Evolutionary conservation across 2,329 filamentous ascomycete genomes (phyloP).

Genomic region (Cladophialophora bantiana): DNA sequence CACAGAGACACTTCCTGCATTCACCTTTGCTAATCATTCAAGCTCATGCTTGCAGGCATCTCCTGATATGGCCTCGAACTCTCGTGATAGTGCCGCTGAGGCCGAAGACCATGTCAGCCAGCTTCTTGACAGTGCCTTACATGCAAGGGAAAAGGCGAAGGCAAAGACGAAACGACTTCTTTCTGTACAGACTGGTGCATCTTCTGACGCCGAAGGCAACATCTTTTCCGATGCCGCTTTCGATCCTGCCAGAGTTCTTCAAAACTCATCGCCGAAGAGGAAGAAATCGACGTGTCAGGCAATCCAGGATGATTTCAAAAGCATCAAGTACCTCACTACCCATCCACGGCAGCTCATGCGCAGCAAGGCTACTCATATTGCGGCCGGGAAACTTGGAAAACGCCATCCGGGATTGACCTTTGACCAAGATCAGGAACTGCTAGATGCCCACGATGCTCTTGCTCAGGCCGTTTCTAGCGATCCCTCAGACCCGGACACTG

Average conservation of each 20-base stretch:
- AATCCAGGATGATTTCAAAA: conserved; percentile 36
- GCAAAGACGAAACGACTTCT: conserved; percentile 28
- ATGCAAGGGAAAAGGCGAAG: conserved; percentile 31
- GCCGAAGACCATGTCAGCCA: conserved; percentile 26
- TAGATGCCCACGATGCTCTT: conserved; percentile 46
- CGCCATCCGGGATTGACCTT: conserved; percentile 44
- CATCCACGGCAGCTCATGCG: conserved; percentile 46
- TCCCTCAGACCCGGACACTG: conserved; percentile 22
- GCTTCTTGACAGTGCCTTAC: conserved; percentile 20
- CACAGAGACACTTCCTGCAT: neutral
- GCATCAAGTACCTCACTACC: conserved; percentile 37
- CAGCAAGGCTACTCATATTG: conserved; percentile 43
- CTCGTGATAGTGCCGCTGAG: conserved; percentile 11
- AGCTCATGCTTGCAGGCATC: neutral
- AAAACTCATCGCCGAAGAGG: conserved; percentile 32
- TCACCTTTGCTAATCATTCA: neutral
- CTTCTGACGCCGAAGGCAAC: conserved; percentile 14
- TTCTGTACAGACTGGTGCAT: neutral
- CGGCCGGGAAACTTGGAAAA: conserved; percentile 44
- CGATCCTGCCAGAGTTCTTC: conserved; percentile 43
- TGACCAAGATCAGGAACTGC: conserved; percentile 44
- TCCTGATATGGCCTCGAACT: conserved; percentile 12
- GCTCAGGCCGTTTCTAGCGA: conserved; percentile 36
- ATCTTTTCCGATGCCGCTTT: conserved; percentile 46
- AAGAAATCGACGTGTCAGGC: conserved; percentile 36